A percentile compares a stretch with the other conserved stretches of the same genome.
Evolutionary conservation across 2,329 filamentous ascomycete species (phyloP).

Genomic region (Aspergillus luchuensis): DNA sequence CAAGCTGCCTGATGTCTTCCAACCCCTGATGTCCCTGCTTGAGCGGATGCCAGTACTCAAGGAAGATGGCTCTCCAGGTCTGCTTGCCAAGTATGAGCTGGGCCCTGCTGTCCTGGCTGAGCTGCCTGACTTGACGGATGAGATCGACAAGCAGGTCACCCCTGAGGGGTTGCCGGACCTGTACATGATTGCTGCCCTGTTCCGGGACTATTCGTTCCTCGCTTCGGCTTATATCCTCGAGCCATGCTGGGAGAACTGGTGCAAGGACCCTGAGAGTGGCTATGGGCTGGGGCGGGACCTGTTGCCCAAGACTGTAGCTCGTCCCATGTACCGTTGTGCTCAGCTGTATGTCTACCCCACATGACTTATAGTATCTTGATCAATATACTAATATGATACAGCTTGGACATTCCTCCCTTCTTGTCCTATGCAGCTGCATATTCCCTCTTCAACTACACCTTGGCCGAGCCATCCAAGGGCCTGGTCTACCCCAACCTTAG

Average conservation of each 20-base stretch:
- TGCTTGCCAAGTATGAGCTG: slow-evolving; percentile 73
- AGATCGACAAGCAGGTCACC: slow-evolving; percentile 66
- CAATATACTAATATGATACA: slow-evolving; percentile 28
- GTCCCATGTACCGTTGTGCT: slow-evolving; percentile 80
- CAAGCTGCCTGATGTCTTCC: slow-evolving; percentile 72
- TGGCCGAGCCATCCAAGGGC: slow-evolving; percentile 58
- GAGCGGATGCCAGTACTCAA: slow-evolving; percentile 78
- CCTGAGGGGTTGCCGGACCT: slow-evolving; percentile 64
- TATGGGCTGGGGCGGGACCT: slow-evolving; percentile 77
- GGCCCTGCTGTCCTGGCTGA: slow-evolving; percentile 73
- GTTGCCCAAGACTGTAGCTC: slow-evolving; percentile 73
- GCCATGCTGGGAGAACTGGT: slow-evolving; percentile 78
- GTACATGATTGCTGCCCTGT: slow-evolving; percentile 79
- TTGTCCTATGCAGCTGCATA: slow-evolving; percentile 78
- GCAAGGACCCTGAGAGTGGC: slow-evolving; percentile 59
- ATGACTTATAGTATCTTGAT: neutral
- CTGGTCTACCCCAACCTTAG: slow-evolving; percentile 67
- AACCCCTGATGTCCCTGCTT: slow-evolving; percentile 69
- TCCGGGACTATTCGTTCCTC: slow-evolving; percentile 89
- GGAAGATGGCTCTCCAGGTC: slow-evolving; percentile 70
- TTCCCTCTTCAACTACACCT: slow-evolving; percentile 64
- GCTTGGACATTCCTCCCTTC: slow-evolving; percentile 80
- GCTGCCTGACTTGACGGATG: slow-evolving; percentile 73
- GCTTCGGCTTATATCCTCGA: slow-evolving; percentile 88
- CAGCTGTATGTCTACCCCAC: slow-evolving; percentile 69